phyloP scores from a whole-genome alignment of 192 early-diverging fungal genomes.

The Gamsiella multidivaricata region DNA sequence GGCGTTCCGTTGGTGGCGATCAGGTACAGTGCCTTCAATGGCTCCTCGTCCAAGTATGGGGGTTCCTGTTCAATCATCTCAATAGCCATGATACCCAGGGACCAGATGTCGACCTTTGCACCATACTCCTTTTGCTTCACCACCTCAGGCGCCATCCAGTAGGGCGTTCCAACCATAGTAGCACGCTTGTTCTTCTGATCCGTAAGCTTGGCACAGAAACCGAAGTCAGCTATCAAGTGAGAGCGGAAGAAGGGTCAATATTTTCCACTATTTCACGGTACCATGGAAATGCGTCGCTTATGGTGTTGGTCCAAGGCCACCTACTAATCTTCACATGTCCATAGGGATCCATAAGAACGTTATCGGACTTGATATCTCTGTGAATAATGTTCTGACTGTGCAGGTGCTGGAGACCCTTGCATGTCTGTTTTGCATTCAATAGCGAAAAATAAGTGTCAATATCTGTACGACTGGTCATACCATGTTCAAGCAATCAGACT shows the following conservation, averaged over 20 bases:
- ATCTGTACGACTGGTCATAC: too few relatives aligned
- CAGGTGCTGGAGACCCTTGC: constrained; percentile 83
- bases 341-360: constrained; percentile 82
- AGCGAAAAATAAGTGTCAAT: constrained; percentile 4
- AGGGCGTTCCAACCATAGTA: constrained; percentile 90
- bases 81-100: constrained; percentile 96
- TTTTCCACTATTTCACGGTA: too few relatives aligned
- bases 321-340: constrained; percentile 82
- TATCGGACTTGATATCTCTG: constrained; percentile 92
- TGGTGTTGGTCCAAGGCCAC: too few relatives aligned
- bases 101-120: constrained; percentile 90
- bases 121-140: constrained; percentile 86
- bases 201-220: constrained; percentile 92
- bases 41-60: constrained; percentile 95
- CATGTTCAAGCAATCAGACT: too few relatives aligned
- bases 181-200: constrained; percentile 85
- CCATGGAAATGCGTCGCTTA: too few relatives aligned
- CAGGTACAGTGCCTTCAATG: constrained; percentile 93
- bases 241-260: constrained; percentile 8
- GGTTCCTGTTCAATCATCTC: constrained; percentile 98
- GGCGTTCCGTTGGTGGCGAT: constrained; percentile 98
- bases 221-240: constrained; percentile 83
- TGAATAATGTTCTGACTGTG: constrained; percentile 89
- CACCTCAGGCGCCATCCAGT: constrained; percentile 91
- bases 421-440: constrained; percentile 60